Conservation (phyloP, 129 eudicot genomes). For the Flaveria brownii region DNA sequence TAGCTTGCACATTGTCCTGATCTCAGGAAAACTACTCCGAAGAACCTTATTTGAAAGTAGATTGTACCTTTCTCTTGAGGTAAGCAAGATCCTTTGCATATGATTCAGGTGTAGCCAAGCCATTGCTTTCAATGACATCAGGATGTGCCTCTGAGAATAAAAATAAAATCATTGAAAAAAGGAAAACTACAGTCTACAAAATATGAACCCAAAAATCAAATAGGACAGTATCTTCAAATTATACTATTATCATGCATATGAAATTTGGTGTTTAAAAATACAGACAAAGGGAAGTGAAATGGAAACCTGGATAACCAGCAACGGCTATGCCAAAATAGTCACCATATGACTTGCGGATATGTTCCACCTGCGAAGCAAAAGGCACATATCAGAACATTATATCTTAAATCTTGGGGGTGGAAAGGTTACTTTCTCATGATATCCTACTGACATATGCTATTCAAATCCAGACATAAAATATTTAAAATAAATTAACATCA, state of each 20-base stretch:
- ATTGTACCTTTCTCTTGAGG: slow-evolving; percentile 79
- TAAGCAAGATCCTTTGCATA: slow-evolving; percentile 84
- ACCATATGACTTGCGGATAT: slow-evolving; percentile 72
- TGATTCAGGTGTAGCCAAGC: slow-evolving; percentile 74
- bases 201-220: not conserved
- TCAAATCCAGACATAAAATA: slow-evolving; percentile 7
- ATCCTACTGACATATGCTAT: not conserved
- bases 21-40: not conserved
- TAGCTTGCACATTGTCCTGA: not conserved
- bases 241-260: slow-evolving; percentile 7
- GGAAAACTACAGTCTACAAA: not conserved
- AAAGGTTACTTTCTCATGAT: not conserved
- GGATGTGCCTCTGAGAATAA: slow-evolving; percentile 88
- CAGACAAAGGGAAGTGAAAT: slow-evolving; percentile 12
- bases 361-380: slow-evolving; percentile 66
- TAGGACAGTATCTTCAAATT: slow-evolving; percentile 2
- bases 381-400: slow-evolving; percentile 9
- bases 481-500: slow-evolving; percentile 2
- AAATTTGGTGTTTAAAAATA: slow-evolving; percentile 7
- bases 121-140: slow-evolving; percentile 71
- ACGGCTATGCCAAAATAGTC: slow-evolving; percentile 98
- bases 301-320: slow-evolving; percentile 95
- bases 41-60: slow-evolving; percentile 17
- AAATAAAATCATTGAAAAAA: not conserved
- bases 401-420: not conserved